Evolutionary conservation across 805 yeast genomes (phyloP), one percentile per base, ranked within the genome.

Genomic region (Scheffersomyces spartinae): DNA sequence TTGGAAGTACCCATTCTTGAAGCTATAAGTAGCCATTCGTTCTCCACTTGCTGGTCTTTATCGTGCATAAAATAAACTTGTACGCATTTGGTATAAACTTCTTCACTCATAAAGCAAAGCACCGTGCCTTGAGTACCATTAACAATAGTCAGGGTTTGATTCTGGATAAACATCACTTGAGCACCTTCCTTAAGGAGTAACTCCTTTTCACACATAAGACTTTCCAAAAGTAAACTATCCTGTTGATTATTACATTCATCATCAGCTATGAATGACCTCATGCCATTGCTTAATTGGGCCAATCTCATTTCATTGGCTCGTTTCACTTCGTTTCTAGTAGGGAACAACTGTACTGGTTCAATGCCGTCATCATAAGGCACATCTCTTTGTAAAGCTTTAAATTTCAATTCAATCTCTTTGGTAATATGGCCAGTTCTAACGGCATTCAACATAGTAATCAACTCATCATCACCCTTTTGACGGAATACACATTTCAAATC

Each of bases 161-260:
- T 91, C 40, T 81, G 83, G 36, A 91, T 54, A 64, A 83, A 74
- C 95, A 91, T 86, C 2, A 91, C 96, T 49, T 91, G 98, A 0
- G 95, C 93, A 18, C 83, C 84, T 28, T 71, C 74, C 47, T 86
- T 88, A 35, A 91, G 54, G 3, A 57, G 62, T 9, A 91, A 43
- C 5, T 39, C 44, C 30, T 66, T 63, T 15, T 77, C 80, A 23
- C 91, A 93, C 79, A 86, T 75, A 20, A 83, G 58, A 23, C 67
- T 64, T 12, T 77, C 75, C 25, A 76, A 49, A n/a, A n/a, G n/a
- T n/a, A n/a, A n/a, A n/a, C n/a, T n/a, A n/a, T n/a, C n/a, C n/a
- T n/a, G n/a, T n/a, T n/a, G n/a, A n/a, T n/a, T n/a, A n/a, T n/a
- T n/a, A n/a, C n/a, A n/a, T n/a, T n/a, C 30, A 57, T 42, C 17